Evolutionary conservation across 768 basidiomycete genomes (phyloP), one percentile per base, ranked within the genome.

Genomic region (Pisolithus albus): DNA sequence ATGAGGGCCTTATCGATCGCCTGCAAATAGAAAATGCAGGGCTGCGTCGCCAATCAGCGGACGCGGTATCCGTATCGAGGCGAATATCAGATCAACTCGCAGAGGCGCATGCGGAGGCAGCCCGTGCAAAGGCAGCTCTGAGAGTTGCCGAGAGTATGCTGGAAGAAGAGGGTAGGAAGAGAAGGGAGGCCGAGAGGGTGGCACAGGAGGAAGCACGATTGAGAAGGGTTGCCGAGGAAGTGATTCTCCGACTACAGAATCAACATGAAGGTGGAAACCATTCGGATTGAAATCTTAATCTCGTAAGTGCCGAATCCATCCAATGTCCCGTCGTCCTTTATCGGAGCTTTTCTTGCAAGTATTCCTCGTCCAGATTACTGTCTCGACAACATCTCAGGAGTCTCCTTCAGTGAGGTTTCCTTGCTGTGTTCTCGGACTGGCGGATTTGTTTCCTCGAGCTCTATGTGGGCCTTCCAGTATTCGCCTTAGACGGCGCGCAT

Each of bases 21-120:
- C 74, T 88, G 69, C 77, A 81, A 60, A 75, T 77, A 59, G 86
- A 90, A 67, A 75, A 87, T 61, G 76, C 74, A 8, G 75, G 65
- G 37, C 70, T 89, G 50, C 79, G 83, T 44, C 76, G 80, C 50
- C 83, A 86, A 62, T 79, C 84, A 16, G 75, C 83, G 19, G 83
- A 88, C 55, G 83, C 85, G 6, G 76, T 83, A 51, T 80, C 80
- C 5, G 74, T 81, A 26, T 84, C 84, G 2, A 66, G 82, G 49
- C 74, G 79, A 52, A 73, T 90, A 54, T 78, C 85, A 16, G 84
- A 86, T 61, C 82, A 88, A 60, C 73, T 90, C n/a, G 72, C 78
- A 8, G 78, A 81, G 53, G 81, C 78, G 8, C 80, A 86, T 55
- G 70, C 79, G 36, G 86, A 88, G 56, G 73, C 75, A 1, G 74